Evolutionary conservation across 768 basidiomycete genomes (phyloP).

Genomic region (Crucibulum laeve): DNA sequence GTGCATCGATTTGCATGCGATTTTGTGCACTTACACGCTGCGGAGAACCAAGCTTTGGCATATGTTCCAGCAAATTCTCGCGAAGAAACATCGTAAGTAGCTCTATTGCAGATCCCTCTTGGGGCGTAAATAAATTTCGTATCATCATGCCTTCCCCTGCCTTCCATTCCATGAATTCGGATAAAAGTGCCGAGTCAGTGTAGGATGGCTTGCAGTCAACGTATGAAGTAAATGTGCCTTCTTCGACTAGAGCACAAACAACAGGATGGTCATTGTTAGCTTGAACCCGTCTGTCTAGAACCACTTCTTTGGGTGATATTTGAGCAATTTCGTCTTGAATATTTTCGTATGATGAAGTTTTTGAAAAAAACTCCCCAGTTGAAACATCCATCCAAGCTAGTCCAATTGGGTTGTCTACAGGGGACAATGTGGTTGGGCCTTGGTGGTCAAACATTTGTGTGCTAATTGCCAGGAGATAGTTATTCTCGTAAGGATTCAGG

Average conservation of each 20-base stretch:
- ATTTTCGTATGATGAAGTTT: conserved; percentile 42
- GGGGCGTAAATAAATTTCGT: too few relatives aligned
- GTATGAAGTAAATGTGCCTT: conserved; percentile 53
- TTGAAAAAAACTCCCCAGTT: conserved; percentile 90
- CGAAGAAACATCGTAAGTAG: conserved; percentile 64
- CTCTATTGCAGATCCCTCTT: conserved; percentile 53
- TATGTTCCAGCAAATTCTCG: conserved; percentile 70
- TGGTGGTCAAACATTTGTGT: conserved; percentile 1
- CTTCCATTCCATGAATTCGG: background rate
- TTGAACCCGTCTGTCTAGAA: conserved; percentile 48
- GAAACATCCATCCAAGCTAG: conserved; percentile 95
- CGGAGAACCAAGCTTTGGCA: conserved; percentile 61
- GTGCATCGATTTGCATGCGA: conserved; percentile 87
- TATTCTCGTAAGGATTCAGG: conserved; percentile 81
- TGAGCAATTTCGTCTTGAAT: conserved; percentile 81
- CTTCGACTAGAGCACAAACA: conserved; percentile 44
- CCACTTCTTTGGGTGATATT: conserved; percentile 78
- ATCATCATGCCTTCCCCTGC: too few relatives aligned
- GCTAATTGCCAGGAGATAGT: conserved; percentile 77
- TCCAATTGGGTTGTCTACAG: conserved; percentile 33
- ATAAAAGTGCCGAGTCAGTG: background rate
- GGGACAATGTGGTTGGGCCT: background rate
- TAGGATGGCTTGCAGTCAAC: too few relatives aligned
- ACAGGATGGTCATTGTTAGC: conserved; percentile 39
- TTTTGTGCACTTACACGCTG: conserved; percentile 46